phyloP scores from a whole-genome alignment of 371 early-diverging fungal genomes.

The Mortierella sp. region DNA sequence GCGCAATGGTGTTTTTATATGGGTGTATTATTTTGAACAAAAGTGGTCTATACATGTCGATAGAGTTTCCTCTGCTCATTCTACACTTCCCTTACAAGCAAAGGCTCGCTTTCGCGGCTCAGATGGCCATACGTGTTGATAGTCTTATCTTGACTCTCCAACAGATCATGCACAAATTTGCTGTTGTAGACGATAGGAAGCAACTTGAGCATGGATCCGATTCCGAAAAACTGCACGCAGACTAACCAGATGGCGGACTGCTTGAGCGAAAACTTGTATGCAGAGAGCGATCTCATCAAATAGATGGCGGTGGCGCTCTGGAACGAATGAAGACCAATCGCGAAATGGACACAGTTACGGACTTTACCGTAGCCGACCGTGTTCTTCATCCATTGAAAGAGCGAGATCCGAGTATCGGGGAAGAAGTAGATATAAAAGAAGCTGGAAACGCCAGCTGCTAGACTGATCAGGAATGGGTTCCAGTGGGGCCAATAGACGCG shows the following conservation, averaged over 20 bases:
- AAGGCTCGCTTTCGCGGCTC: background rate
- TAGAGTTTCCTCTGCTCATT: too few species aligned
- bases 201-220: constrained; percentile 43
- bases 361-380: constrained; percentile 8
- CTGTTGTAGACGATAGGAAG: constrained; percentile 43
- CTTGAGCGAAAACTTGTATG: constrained; percentile 19
- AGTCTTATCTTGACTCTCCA: constrained; percentile 2
- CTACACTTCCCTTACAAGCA: too few species aligned
- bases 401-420: constrained; percentile 20
- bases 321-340: constrained; percentile 27
- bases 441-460: constrained; percentile 18
- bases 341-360: constrained; percentile 25
- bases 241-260: constrained; percentile 22
- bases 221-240: constrained; percentile 34
- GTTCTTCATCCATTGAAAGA: constrained; percentile 15
- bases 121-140: background rate
- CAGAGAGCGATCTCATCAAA: constrained; percentile 26
- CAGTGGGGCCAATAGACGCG: constrained; percentile 37
- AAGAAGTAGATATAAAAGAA: constrained; percentile 28
- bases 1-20: too few species aligned
- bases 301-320: constrained; percentile 30
- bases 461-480: constrained; percentile 27
- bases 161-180: constrained; percentile 25
- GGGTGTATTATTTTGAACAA: too few species aligned
- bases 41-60: too few species aligned